Percentiles rank a stretch among this genome's conserved stretches.
Evolutionary conservation across 2,329 filamentous ascomycete species (phyloP).

Genomic region (Mycosphaerella arachidis): DNA sequence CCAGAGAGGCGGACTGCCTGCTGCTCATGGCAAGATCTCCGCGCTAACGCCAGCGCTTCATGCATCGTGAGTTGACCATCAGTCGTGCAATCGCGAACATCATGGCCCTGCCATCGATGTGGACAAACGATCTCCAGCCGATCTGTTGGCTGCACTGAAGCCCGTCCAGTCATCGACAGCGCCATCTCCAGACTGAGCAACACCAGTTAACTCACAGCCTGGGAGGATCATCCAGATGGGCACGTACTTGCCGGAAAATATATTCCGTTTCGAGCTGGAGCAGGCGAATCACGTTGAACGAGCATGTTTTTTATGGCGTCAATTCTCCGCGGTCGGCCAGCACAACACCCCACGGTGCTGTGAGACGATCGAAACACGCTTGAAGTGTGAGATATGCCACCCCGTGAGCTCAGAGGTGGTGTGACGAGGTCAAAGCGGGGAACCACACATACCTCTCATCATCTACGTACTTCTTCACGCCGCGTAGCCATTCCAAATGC

Average conservation of each 20-base stretch:
- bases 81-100: neutral
- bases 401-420: neutral
- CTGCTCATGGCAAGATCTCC: neutral
- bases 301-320: neutral
- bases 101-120: neutral
- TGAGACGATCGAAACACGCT: neutral
- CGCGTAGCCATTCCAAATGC: constrained; percentile 1
- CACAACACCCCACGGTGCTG: neutral
- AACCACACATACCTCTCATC: neutral
- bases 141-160: neutral
- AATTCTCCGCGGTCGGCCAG: neutral
- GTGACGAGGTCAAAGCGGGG: neutral
- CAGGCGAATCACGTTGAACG: neutral
- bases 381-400: neutral
- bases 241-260: neutral
- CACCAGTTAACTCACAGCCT: neutral
- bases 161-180: neutral
- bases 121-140: neutral
- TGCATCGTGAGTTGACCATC: neutral
- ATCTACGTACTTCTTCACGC: no score
- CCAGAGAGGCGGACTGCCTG: neutral
- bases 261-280: neutral
- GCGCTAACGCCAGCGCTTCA: neutral
- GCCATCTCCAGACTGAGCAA: neutral
- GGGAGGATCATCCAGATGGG: neutral